A percentile compares a stretch with the other conserved stretches of the same genome.
Evolutionary conservation across 2,329 filamentous ascomycete genomes (phyloP).

Genomic region (Teratosphaeria destructans): DNA sequence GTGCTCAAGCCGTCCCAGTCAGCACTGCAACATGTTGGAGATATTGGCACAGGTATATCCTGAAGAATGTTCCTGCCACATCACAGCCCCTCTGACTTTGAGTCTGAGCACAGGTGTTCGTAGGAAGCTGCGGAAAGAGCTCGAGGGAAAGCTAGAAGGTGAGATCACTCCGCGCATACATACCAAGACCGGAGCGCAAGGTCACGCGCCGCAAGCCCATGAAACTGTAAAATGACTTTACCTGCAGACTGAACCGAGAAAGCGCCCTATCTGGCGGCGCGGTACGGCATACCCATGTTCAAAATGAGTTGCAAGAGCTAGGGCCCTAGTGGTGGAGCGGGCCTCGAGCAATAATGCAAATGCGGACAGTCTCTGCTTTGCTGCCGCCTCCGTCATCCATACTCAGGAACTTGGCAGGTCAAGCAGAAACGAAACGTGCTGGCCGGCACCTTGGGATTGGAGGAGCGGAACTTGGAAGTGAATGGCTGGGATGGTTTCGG

Average conservation of each 20-base stretch:
- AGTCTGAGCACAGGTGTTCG: neutral
- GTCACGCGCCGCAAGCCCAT: neutral
- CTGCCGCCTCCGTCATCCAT: neutral
- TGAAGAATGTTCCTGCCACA: neutral
- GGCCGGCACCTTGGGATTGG: neutral
- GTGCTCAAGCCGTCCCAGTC: neutral
- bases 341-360: neutral
- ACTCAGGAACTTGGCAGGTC: neutral
- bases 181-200: neutral
- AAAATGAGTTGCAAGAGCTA: neutral
- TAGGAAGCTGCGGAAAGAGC: neutral
- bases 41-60: neutral
- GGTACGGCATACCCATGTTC: neutral
- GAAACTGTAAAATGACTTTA: neutral
- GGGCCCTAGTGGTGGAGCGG: neutral
- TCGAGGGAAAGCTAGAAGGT: neutral
- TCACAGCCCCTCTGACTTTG: neutral
- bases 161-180: neutral
- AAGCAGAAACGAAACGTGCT: neutral
- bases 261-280: neutral
- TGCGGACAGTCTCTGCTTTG: neutral
- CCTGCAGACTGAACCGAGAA: neutral
- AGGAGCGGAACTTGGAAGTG: neutral
- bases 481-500: neutral
- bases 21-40: neutral